These are phyloP conservation scores for Trichoderma virens DNA, from an alignment of 495 filamentous ascomycete genomes.

Conservation along the genomic window DNA sequence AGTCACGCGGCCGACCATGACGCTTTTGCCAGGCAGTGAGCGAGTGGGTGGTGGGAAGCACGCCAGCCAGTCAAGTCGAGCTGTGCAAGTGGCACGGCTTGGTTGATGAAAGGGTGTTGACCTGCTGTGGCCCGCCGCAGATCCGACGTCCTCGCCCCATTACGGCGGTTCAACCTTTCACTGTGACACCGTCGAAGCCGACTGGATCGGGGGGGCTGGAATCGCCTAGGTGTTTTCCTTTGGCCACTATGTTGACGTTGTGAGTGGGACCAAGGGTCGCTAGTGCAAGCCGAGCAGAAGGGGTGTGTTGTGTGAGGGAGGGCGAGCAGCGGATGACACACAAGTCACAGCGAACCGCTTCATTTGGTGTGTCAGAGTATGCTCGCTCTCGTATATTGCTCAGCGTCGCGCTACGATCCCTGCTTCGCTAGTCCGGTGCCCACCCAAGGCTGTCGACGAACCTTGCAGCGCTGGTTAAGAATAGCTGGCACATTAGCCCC, in stretches of 20 bases:
- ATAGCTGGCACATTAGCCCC: constrained; percentile 9
- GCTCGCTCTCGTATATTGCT: constrained; percentile 28
- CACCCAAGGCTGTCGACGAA: constrained; percentile 7
- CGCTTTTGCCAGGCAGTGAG: background rate
- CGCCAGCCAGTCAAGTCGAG: background rate
- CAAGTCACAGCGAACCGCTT: constrained; percentile 23
- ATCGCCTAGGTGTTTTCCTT: background rate
- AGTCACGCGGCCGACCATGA: constrained; percentile 7
- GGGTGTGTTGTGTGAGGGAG: background rate
- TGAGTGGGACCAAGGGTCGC: constrained; percentile 15
- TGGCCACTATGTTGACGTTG: constrained; percentile 4
- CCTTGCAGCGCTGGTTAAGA: constrained; percentile 12
- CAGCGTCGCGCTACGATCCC: constrained; percentile 23
- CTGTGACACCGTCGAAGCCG: constrained; percentile 8
- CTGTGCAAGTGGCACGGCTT: background rate
- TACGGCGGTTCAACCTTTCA: constrained; percentile 2
- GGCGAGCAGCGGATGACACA: constrained; percentile 7
- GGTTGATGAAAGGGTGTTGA: background rate
- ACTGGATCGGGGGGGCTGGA: constrained; percentile 6
- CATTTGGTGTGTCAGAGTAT: constrained; percentile 34
- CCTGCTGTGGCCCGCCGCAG: background rate
- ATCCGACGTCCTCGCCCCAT: constrained; percentile 6
- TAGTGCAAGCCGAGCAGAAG: constrained; percentile 5
- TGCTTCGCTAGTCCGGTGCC: constrained; percentile 12
- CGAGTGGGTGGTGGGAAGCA: constrained; percentile 1